phyloP scores from a whole-genome alignment of 805 yeast genomes.

The Candida railenensis region DNA sequence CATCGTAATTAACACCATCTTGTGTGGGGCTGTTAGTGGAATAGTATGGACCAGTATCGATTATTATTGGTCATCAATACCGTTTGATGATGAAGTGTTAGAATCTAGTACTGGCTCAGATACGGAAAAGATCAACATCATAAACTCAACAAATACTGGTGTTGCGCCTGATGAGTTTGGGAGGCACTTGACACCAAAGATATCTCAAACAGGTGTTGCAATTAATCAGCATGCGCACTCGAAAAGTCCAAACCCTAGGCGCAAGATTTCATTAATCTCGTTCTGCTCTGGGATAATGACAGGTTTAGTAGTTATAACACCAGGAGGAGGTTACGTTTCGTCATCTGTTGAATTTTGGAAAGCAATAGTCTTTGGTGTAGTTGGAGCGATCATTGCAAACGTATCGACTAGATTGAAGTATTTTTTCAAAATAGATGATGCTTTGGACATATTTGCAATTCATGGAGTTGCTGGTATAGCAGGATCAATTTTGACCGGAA shows the following conservation, averaged over 20 bases:
- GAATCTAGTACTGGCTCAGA: neutral
- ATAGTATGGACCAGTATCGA: conserved; percentile 38
- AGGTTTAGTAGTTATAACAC: conserved; percentile 43
- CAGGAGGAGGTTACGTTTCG: conserved; percentile 42
- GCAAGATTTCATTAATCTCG: conserved; percentile 37
- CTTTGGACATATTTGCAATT: conserved; percentile 42
- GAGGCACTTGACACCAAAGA: neutral
- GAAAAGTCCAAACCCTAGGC: conserved; percentile 8
- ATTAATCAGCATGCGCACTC: conserved; percentile 1
- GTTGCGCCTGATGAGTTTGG: neutral
- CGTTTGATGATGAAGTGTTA: conserved; percentile 23
- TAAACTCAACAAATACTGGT: neutral
- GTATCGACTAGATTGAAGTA: conserved; percentile 40
- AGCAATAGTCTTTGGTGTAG: conserved; percentile 35
- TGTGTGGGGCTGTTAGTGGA: conserved; percentile 35
- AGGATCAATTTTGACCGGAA: conserved; percentile 40
- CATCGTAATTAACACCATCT: conserved; percentile 30
- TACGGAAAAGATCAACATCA: neutral
- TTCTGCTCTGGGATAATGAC: conserved; percentile 40
- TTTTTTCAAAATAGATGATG: conserved; percentile 39
- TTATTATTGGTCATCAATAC: conserved; percentile 37
- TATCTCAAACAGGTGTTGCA: neutral
- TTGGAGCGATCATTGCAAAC: conserved; percentile 37
- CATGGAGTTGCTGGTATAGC: conserved; percentile 43
- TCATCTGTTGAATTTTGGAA: conserved; percentile 39